A percentile compares a stretch with the other conserved stretches of the same genome.
These are phyloP conservation scores for Manihot esculenta DNA, from an alignment of 441 rosid genomes.

Conservation along the genomic window DNA sequence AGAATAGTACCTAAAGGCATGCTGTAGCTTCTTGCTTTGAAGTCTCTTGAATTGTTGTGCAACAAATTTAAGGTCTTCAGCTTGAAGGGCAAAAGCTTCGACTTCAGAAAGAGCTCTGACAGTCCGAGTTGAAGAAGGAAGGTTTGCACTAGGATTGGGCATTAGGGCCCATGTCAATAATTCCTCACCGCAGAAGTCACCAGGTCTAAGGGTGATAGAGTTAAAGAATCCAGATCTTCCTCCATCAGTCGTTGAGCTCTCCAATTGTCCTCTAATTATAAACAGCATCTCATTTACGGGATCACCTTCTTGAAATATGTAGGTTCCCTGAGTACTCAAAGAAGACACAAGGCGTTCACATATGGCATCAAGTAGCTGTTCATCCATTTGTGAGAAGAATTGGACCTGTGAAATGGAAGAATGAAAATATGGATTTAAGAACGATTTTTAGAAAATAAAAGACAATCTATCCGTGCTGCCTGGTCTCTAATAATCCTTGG, in stretches of 20 bases:
- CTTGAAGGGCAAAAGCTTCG: constrained; percentile 39
- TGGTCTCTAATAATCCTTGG: too few relatives aligned
- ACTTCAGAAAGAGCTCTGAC: constrained; percentile 35
- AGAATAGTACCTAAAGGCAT: constrained; percentile 38
- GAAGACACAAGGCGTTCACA: constrained; percentile 34
- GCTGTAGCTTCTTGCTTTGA: constrained; percentile 39
- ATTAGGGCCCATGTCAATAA: constrained; percentile 39
- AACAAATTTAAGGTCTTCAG: constrained; percentile 35
- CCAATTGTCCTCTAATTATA: constrained; percentile 40
- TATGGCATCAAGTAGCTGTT: constrained; percentile 42
- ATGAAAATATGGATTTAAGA: not conserved
- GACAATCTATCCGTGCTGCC: not conserved
- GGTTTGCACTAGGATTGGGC: constrained; percentile 28
- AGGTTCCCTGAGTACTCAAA: constrained; percentile 38
- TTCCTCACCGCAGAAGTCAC: constrained; percentile 46
- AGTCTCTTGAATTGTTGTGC: constrained; percentile 39
- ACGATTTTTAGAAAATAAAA: not conserved
- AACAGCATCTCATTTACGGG: constrained; percentile 42
- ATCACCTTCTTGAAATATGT: constrained; percentile 35
- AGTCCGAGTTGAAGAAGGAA: constrained; percentile 40
- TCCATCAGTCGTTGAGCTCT: constrained; percentile 43
- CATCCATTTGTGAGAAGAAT: constrained; percentile 43
- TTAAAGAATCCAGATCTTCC: constrained; percentile 46
- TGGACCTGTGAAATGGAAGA: constrained; percentile 28
- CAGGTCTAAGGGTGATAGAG: constrained; percentile 40